Percentiles rank a stretch among this genome's conserved stretches.
Conservation (phyloP, 2,329 filamentous ascomycete genomes). For the Cordyceps tenuipes region DNA sequence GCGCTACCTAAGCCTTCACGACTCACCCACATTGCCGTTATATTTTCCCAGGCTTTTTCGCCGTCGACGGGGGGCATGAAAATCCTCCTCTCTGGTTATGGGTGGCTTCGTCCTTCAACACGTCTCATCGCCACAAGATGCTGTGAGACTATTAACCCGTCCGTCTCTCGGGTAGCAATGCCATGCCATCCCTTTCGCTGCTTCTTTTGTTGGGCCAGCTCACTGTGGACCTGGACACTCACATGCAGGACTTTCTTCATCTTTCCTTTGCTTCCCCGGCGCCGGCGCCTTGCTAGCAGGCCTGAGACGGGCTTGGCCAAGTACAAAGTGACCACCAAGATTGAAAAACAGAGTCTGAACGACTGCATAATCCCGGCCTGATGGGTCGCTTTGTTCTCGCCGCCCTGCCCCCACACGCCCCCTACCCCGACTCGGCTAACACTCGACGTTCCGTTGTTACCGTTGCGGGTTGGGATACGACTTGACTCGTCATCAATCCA, state of each 20-base stretch:
- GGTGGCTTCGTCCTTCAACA: neutral
- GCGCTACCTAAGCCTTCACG: neutral
- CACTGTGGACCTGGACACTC: neutral
- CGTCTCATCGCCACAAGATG: neutral
- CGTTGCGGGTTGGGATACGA: neutral
- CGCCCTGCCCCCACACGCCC: constrained; percentile 7
- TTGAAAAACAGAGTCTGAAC: neutral
- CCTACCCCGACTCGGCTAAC: constrained; percentile 7
- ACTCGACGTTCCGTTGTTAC: constrained; percentile 8
- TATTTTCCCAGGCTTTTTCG: neutral
- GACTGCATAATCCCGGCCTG: constrained; percentile 3
- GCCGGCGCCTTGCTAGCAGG: neutral
- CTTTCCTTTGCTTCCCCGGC: constrained; percentile 1
- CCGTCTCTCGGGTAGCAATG: constrained; percentile 1
- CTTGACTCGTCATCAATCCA: constrained; percentile 6
- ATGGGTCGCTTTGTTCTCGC: neutral
- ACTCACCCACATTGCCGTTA: neutral
- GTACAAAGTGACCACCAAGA: neutral
- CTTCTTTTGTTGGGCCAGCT: constrained; percentile 2
- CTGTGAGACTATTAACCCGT: neutral
- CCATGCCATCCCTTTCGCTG: neutral
- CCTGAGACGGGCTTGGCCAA: neutral
- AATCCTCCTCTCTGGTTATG: neutral
- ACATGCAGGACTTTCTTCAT: neutral
- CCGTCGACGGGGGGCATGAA: neutral